Percentiles rank a stretch among this genome's conserved stretches.
Conservation (phyloP, 2,329 filamentous ascomycete genomes). For the Cytospora leucostoma region DNA sequence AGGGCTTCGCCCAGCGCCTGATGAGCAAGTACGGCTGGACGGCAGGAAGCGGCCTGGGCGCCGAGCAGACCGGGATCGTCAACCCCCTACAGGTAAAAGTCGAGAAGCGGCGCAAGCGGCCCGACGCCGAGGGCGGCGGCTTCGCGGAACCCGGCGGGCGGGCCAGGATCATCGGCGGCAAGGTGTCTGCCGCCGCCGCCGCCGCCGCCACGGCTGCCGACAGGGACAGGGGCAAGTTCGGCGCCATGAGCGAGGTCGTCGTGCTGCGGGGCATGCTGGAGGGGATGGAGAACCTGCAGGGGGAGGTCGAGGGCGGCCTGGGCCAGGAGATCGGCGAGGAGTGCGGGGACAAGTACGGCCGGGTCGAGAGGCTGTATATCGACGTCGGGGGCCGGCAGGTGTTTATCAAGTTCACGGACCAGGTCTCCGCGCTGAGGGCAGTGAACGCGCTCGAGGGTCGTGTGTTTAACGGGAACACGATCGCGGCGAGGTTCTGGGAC, state of each 20-base stretch:
- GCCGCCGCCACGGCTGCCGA: conserved; percentile 29
- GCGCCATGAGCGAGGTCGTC: conserved; percentile 78
- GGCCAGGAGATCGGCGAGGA: conserved; percentile 96
- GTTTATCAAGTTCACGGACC: conserved; percentile 90
- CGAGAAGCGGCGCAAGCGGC: conserved; percentile 80
- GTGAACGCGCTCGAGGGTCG: conserved; percentile 88
- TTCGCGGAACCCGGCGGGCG: conserved; percentile 69
- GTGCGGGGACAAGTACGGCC: conserved; percentile 85
- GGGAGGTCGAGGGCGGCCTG: conserved; percentile 74
- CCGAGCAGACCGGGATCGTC: conserved; percentile 77
- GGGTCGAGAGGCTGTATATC: conserved; percentile 78
- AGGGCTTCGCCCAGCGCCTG: conserved; percentile 81
- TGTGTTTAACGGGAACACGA: conserved; percentile 83
- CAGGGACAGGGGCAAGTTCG: conserved; percentile 54
- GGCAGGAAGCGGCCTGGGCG: conserved; percentile 84
- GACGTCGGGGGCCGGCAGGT: conserved; percentile 67
- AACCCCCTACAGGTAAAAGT: conserved; percentile 81
- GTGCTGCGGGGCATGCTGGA: conserved; percentile 84
- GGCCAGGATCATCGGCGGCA: conserved; percentile 80
- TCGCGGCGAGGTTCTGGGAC: conserved; percentile 81
- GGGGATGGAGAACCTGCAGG: conserved; percentile 72
- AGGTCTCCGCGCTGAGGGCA: conserved; percentile 81
- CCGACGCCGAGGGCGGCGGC: conserved; percentile 77
- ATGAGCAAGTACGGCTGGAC: conserved; percentile 95
- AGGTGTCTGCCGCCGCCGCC: conserved; percentile 41